A percentile compares a stretch with the other conserved stretches of the same genome.
Conservation (phyloP, 345 rosid species). For the Brassica rapa region DNA sequence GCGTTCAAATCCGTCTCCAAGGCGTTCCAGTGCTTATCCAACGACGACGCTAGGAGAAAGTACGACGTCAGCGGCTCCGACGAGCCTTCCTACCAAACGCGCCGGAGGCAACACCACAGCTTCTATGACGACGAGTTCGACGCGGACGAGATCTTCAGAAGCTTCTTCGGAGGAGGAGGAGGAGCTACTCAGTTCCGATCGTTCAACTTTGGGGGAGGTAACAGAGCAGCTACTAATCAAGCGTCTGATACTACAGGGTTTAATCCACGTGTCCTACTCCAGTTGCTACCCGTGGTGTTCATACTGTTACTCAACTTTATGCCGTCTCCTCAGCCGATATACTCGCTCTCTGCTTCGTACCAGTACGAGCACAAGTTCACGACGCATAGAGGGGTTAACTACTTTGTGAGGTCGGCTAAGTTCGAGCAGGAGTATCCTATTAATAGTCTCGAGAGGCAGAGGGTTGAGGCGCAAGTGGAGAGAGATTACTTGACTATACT, state of each 20-base stretch:
- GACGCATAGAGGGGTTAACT: constrained; percentile 70
- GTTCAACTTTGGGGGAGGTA: constrained; percentile 66
- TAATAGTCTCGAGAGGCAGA: constrained; percentile 50
- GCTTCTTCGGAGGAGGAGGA: constrained; percentile 84
- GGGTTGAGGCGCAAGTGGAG: constrained; percentile 66
- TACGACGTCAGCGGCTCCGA: constrained; percentile 80
- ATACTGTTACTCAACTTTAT: constrained; percentile 71
- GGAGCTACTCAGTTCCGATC: constrained; percentile 61
- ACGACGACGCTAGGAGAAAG: constrained; percentile 61
- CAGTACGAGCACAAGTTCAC: constrained; percentile 75
- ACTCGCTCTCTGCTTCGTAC: constrained; percentile 62
- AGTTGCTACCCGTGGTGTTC: constrained; percentile 73
- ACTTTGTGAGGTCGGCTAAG: constrained; percentile 70
- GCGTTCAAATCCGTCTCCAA: constrained; percentile 82
- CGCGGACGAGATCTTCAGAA: constrained; percentile 92
- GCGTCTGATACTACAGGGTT: constrained; percentile 49
- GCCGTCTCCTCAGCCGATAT: constrained; percentile 76
- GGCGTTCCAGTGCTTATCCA: constrained; percentile 89
- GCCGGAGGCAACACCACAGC: constrained; percentile 17
- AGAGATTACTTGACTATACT: constrained; percentile 70
- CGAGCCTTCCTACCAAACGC: constrained; percentile 58
- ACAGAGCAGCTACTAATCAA: constrained; percentile 55
- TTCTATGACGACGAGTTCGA: constrained; percentile 74
- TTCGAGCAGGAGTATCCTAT: constrained; percentile 78
- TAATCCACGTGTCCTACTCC: constrained; percentile 63